Evolutionary conservation across 495 filamentous ascomycete species (phyloP), one percentile per base, ranked within the genome.

Genomic region (Podospora didyma): DNA sequence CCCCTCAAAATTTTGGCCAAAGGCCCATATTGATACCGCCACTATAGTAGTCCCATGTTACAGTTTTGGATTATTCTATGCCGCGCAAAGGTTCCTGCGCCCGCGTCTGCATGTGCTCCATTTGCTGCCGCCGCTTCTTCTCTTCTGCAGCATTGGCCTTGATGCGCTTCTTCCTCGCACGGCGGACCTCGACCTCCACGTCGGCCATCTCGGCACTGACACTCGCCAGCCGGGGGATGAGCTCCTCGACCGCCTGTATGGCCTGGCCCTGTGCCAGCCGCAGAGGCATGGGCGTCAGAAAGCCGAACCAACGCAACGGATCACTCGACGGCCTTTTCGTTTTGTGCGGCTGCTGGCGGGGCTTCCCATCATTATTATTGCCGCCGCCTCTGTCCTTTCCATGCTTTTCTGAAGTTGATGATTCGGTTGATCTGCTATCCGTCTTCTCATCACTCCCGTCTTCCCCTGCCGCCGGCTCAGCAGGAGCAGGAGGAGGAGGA

Each of bases 241-340:
- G 56, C 9, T 74, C 63, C 62, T 76, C 72, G 7, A 82, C 72
- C 2, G 72, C 71, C 52, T 70, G 50, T 42, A 77, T 59, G 21
- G 75, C 71, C 42, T 70, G 66, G 12, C 51, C 69, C 66, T 89
- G 87, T 0, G 87, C 85, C 21, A 65, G 72, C 49, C 84, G 81
- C 39, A 91, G 75, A 7, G 83, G 69, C 23, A 69, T 70, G 0
- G 88, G 83, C 9, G 84, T 78, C 0, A 90, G 70, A 35, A 90
- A 78, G 5, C 87, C 87, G 66, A 87, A 90, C 86, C 86, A 89
- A 34, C 77, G 69, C 44, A 90, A 74, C 5, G 88, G 86, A 63
- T 90, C 80, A 65, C n/a, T 49, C 37, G 22, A 42, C 20, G 14
- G 54, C 35, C 3, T 37, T 48, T 12, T 54, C 45, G 14, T 28